Evolutionary conservation across 1,139 yeast genomes (phyloP).

Genomic region (Saccharomyces hybrid): DNA sequence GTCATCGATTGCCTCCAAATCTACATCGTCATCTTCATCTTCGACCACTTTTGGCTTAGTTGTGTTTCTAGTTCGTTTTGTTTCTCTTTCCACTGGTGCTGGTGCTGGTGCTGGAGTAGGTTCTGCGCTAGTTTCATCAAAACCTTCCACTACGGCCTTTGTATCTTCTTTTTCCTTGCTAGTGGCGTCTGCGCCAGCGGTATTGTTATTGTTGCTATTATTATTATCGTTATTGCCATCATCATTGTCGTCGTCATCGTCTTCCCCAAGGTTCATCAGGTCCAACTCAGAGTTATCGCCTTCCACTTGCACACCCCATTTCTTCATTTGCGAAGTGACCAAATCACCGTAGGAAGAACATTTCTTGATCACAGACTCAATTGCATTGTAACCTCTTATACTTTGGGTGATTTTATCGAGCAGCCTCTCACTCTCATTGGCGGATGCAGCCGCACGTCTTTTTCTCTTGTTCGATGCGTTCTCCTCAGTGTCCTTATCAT

Average conservation of each 20-base stretch:
- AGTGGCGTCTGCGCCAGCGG: constrained; percentile 15
- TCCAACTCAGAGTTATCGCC: constrained; percentile 37
- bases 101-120: neutral
- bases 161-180: neutral
- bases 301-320: constrained; percentile 79
- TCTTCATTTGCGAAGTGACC: constrained; percentile 63
- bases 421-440: constrained; percentile 66
- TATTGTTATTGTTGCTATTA: constrained; percentile 41
- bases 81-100: constrained; percentile 16
- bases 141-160: constrained; percentile 17
- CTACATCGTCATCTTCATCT: constrained; percentile 42
- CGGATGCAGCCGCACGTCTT: constrained; percentile 38
- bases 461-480: constrained; percentile 13
- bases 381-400: constrained; percentile 85
- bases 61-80: neutral
- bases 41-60: constrained; percentile 32
- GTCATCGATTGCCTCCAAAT: constrained; percentile 37
- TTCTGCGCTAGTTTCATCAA: constrained; percentile 12
- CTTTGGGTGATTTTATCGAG: constrained; percentile 64
- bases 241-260: constrained; percentile 31
- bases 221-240: constrained; percentile 30
- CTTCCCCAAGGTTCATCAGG: constrained; percentile 30
- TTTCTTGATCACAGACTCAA: constrained; percentile 75
- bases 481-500: constrained; percentile 27
- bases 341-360: constrained; percentile 72